Percentiles rank a stretch among this genome's conserved stretches.
Evolutionary conservation across 495 filamentous ascomycete species (phyloP).

Genomic region (Aspergillus homomorphus): DNA sequence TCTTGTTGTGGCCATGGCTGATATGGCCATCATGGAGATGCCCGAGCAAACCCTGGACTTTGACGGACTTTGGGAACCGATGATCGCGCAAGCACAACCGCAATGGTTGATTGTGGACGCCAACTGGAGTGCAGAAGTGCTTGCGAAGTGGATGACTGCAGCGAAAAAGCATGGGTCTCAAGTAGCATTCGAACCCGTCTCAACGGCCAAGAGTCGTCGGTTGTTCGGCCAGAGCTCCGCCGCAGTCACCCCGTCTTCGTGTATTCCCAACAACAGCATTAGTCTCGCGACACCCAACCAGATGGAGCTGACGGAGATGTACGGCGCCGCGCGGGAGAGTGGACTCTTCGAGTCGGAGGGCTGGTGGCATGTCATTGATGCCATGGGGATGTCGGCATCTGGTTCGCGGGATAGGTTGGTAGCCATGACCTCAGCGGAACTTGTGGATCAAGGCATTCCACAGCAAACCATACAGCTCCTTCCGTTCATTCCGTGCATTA

Average conservation of each 20-base stretch:
- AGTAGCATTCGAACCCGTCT: constrained; percentile 92
- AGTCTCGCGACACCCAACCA: constrained; percentile 79
- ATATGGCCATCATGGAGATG: constrained; percentile 81
- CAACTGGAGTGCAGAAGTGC: constrained; percentile 67
- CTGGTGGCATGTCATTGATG: constrained; percentile 80
- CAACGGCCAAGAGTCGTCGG: constrained; percentile 66
- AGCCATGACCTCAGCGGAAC: constrained; percentile 49
- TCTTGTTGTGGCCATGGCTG: constrained; percentile 84
- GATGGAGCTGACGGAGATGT: constrained; percentile 75
- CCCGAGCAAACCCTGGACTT: constrained; percentile 39
- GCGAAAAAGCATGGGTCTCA: constrained; percentile 51
- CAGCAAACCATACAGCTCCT: constrained; percentile 82
- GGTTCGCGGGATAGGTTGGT: constrained; percentile 66
- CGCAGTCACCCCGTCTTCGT: constrained; percentile 29
- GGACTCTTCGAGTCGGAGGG: constrained; percentile 60
- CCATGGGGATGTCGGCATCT: constrained; percentile 55
- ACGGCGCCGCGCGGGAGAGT: constrained; percentile 56
- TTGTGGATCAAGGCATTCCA: constrained; percentile 79
- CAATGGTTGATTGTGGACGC: constrained; percentile 77
- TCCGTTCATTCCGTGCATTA: constrained; percentile 77
- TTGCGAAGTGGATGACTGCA: constrained; percentile 60
- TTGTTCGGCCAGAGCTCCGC: constrained; percentile 53
- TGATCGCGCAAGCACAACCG: constrained; percentile 54
- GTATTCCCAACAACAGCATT: constrained; percentile 61
- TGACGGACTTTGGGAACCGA: constrained; percentile 56